Percentiles rank a stretch among this genome's conserved stretches.
Evolutionary conservation across 2,329 filamentous ascomycete genomes (phyloP).

Genomic region (Penicillium sp.): DNA sequence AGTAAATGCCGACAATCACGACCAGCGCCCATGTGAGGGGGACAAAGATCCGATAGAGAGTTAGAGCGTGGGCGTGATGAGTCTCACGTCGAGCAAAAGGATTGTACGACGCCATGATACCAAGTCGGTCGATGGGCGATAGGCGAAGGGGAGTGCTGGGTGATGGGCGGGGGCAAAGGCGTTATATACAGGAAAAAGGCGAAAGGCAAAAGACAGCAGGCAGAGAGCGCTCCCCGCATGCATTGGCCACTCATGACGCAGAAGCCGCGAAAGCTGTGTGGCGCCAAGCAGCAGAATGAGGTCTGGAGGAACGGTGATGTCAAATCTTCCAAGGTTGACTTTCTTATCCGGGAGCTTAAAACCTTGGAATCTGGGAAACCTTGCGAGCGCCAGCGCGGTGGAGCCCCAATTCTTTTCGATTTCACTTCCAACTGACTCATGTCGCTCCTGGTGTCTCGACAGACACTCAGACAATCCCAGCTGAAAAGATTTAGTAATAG

Average conservation of each 20-base stretch:
- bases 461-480: no score
- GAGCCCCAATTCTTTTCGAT: no score
- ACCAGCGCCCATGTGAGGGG: conserved; percentile 72
- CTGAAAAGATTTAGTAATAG: no score
- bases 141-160: neutral
- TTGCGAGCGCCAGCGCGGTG: no score
- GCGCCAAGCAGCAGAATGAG: neutral
- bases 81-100: conserved; percentile 71
- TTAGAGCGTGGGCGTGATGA: conserved; percentile 60
- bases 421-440: no score
- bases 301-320: conserved; percentile 1
- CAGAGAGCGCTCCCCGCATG: conserved; percentile 5
- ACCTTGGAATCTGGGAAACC: no score
- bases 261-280: conserved; percentile 1
- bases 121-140: neutral
- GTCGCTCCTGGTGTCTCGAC: no score
- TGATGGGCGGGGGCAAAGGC: conserved; percentile 1
- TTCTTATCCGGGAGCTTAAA: no score
- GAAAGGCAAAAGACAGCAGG: neutral
- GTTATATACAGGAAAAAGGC: conserved; percentile 3
- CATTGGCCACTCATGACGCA: conserved; percentile 6
- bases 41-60: conserved; percentile 73
- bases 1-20: conserved; percentile 70
- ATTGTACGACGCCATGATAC: conserved; percentile 50
- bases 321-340: no score